A percentile compares a stretch with the other conserved stretches of the same genome.
These are phyloP conservation scores for Capronia americana DNA, from an alignment of 2,329 filamentous ascomycete genomes.

Conservation along the genomic window DNA sequence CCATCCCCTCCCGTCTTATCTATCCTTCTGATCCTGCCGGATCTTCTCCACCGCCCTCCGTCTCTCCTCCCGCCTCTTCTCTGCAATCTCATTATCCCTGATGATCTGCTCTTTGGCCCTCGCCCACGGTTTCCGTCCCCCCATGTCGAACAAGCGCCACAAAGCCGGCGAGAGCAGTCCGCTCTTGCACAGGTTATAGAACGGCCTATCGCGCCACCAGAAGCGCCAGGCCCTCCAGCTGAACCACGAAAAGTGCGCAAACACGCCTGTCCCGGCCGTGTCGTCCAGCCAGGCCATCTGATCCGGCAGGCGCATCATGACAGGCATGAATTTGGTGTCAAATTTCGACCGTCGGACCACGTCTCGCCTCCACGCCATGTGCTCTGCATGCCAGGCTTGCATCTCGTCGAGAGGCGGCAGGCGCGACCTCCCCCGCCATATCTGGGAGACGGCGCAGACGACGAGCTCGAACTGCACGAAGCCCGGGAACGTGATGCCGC, in stretches of 20 bases:
- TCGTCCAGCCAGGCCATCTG: constrained; percentile 52
- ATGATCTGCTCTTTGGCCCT: constrained; percentile 45
- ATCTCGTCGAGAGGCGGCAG: constrained; percentile 50
- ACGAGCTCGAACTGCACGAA: constrained; percentile 53
- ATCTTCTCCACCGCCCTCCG: not conserved
- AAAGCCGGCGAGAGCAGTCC: constrained; percentile 52
- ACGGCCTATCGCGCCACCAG: constrained; percentile 49
- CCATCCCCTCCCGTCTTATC: not conserved
- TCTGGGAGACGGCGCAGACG: constrained; percentile 54
- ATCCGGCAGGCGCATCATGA: constrained; percentile 43
- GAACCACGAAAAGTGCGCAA: constrained; percentile 50
- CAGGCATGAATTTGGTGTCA: constrained; percentile 31
- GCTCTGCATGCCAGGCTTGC: constrained; percentile 45
- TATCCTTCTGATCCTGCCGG: not conserved
- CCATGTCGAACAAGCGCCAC: constrained; percentile 52
- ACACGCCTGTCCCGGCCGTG: constrained; percentile 52
- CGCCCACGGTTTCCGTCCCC: constrained; percentile 50
- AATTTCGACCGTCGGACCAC: not conserved
- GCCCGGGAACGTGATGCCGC: constrained; percentile 47
- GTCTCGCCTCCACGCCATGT: constrained; percentile 43
- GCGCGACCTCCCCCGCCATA: constrained; percentile 50
- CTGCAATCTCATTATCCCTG: constrained; percentile 23
- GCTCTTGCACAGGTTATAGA: constrained; percentile 50
- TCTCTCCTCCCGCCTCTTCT: constrained; percentile 22
- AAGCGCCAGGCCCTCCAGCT: constrained; percentile 51